phyloP scores from a whole-genome alignment of 1,284 basidiomycete species.

The Rhodotorula glutinis region DNA sequence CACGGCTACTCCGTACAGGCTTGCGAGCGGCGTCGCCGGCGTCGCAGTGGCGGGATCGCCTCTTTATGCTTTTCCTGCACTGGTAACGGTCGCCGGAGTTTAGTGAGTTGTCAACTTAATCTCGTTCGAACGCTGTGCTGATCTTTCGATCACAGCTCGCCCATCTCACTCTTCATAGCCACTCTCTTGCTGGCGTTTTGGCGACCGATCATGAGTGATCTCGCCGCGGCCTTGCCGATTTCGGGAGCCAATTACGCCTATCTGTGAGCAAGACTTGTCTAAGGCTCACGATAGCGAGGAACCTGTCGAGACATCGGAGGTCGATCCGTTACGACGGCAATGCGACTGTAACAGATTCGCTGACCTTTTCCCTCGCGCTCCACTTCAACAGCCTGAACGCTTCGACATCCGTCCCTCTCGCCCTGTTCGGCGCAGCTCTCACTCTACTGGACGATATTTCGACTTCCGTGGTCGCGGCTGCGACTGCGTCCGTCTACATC shows the following conservation, averaged over 20 bases:
- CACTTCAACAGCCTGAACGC: constrained; percentile 12
- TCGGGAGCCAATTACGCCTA: constrained; percentile 68
- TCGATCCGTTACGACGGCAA: too few relatives aligned
- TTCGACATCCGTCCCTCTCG: constrained; percentile 59
- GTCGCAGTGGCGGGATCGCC: constrained; percentile 67
- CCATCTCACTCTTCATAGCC: constrained; percentile 62
- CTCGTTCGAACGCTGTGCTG: too few relatives aligned
- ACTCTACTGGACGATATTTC: constrained; percentile 64
- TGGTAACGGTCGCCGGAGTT: constrained; percentile 59
- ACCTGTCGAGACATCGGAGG: too few relatives aligned
- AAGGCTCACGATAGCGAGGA: too few relatives aligned
- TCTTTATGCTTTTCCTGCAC: constrained; percentile 66
- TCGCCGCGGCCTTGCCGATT: constrained; percentile 63
- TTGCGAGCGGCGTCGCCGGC: constrained; percentile 62
- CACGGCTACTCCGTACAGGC: background rate
- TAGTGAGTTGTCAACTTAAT: too few relatives aligned
- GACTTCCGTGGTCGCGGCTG: constrained; percentile 65
- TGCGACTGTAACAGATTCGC: too few relatives aligned
- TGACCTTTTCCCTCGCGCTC: too few relatives aligned
- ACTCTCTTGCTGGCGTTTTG: constrained; percentile 62
- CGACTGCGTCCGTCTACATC: constrained; percentile 65
- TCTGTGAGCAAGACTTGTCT: constrained; percentile 59
- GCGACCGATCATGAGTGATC: constrained; percentile 67
- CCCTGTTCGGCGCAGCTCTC: constrained; percentile 60
- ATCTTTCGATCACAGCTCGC: constrained; percentile 56